Evolutionary conservation across 352 stramenopile genomes (phyloP), one percentile per base, ranked within the genome.

Genomic region (Phytophthora crassamura): DNA sequence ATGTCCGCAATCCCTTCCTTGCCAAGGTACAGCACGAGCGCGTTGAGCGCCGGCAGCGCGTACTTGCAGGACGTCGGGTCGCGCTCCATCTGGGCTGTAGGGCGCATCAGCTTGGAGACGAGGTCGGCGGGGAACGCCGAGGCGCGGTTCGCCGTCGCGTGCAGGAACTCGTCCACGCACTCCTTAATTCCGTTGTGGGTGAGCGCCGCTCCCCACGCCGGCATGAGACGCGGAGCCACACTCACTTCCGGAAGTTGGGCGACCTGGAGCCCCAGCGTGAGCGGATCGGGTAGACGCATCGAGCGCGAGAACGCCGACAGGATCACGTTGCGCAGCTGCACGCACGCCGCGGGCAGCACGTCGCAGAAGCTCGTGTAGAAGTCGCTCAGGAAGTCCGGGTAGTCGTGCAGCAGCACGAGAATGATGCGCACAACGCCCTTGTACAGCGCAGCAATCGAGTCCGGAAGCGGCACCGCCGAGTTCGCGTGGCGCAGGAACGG

Each of bases 321-420:
- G 40, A 99, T 93, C 41, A 99, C 84, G 71, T 99, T 99, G 36
- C 98, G 89, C 41, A 99, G 82, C 72, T 99, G 97, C 38, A 99
- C 94, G 74, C 97, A 99, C 46, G 92, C 94, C 4, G 97, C 80
- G 7, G 97, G 98, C 38, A 99, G 95, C 25, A 99, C 92, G 60
- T 99, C 98, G 78, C 97, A 99, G 56, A 99, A 98, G 47, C 91
- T 98, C 45, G 98, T 88, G 80, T 99, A 98, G 72, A 99, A 99
- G 52, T 98, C 97, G 63, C 89, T 94, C 25, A 99, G 64, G 68
- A 99, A 99, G 62, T 99, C 94, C 10, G 97, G 97, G 72, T 99
- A 99, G 74, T 99, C 98, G 74, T 99, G 98, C 50, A 99, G 77
- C 15, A 99, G 76, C 56, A 99, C 97, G 38, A 99, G 66, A 45